Evolutionary conservation across 2,329 filamentous ascomycete genomes (phyloP).

Genomic region (Ilyonectria mors-panacis): DNA sequence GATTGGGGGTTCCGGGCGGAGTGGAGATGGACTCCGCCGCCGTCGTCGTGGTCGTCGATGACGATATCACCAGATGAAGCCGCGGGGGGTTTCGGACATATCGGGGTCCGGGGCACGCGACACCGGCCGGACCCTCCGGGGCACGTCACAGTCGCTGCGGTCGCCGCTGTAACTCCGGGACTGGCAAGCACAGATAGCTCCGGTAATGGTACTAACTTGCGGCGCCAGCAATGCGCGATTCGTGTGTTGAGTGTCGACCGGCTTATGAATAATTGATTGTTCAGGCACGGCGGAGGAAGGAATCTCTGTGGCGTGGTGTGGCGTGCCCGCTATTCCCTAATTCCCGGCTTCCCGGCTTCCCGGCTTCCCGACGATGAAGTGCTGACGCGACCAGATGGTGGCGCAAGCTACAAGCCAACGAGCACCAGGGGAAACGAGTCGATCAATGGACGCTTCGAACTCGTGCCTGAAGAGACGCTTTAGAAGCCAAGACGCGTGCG

Average conservation of each 20-base stretch:
- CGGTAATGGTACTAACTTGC: neutral
- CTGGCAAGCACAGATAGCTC: neutral
- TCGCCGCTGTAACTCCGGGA: neutral
- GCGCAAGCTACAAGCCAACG: neutral
- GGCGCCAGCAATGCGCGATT: neutral
- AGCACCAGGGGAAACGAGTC: neutral
- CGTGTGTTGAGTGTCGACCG: no score
- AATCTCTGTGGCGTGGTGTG: neutral
- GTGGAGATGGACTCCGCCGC: slow-evolving; percentile 5
- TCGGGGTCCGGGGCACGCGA: slow-evolving; percentile 18
- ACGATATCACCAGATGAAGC: slow-evolving; percentile 21
- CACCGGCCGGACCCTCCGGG: slow-evolving; percentile 2
- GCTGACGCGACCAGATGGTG: slow-evolving; percentile 1
- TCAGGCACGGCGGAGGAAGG: neutral
- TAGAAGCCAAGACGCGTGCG: neutral
- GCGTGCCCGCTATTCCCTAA: neutral
- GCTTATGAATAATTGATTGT: no score
- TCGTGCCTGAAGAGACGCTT: neutral
- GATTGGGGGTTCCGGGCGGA: neutral
- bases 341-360: neutral
- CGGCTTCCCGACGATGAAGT: neutral
- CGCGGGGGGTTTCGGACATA: slow-evolving; percentile 26
- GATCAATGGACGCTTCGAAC: neutral
- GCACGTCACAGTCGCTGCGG: neutral
- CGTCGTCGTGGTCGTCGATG: slow-evolving; percentile 20